Evolutionary conservation across 352 stramenopile genomes (phyloP).

Genomic region (Globisporangium spinosum): DNA sequence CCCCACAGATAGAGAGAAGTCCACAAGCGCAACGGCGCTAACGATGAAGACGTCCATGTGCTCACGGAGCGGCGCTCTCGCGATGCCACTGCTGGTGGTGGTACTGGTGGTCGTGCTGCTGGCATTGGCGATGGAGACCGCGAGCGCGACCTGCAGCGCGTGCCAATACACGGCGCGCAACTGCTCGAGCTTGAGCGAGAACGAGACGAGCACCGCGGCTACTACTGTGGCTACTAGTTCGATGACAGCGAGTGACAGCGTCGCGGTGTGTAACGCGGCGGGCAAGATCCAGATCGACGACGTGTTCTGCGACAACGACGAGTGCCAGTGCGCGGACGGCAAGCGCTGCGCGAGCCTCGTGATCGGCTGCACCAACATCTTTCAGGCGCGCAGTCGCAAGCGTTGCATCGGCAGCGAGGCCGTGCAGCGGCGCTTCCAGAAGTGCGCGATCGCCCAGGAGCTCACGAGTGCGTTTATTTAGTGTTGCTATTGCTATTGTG

Average conservation of each 20-base stretch:
- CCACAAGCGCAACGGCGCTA: neutral
- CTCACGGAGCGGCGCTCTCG: neutral
- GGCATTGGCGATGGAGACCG: constrained; percentile 6
- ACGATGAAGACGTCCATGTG: neutral
- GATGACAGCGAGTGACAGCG: constrained; percentile 10
- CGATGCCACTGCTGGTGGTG: constrained; percentile 5
- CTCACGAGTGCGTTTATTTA: constrained; percentile 40
- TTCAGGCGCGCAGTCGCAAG: constrained; percentile 60
- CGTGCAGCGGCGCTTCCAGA: constrained; percentile 44
- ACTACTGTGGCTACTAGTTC: neutral
- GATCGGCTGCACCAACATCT: constrained; percentile 66
- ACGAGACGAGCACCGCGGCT: constrained; percentile 13
- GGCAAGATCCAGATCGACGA: constrained; percentile 76
- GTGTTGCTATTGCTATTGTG: neutral
- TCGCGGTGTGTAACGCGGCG: constrained; percentile 51
- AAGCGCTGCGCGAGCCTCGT: constrained; percentile 60
- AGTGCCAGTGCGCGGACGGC: constrained; percentile 48
- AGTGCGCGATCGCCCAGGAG: constrained; percentile 40
- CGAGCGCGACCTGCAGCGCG: constrained; percentile 38
- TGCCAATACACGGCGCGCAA: constrained; percentile 69
- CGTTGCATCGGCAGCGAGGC: constrained; percentile 57
- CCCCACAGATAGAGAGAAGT: neutral
- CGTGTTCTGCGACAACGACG: constrained; percentile 66
- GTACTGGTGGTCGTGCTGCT: constrained; percentile 25
- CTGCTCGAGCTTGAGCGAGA: constrained; percentile 33